Percentiles rank a stretch among this genome's conserved stretches.
These are phyloP conservation scores for Nicotiana paniculata DNA, from an alignment of 257 asterid genomes.

Conservation along the genomic window DNA sequence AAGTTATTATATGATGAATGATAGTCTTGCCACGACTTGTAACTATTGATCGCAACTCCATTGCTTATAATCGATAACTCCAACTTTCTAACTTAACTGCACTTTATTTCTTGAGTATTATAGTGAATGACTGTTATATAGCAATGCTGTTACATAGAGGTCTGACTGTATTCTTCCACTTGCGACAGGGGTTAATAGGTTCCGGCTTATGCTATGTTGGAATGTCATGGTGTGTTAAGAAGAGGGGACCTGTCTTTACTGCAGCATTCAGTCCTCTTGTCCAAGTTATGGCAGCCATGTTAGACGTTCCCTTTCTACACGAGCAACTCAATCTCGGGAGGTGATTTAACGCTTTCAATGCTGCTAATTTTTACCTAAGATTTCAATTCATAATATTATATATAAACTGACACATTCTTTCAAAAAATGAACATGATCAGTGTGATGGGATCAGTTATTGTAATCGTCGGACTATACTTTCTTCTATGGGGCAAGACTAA, in stretches of 20 bases:
- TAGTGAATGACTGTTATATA: too few species aligned
- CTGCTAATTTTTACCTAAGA: neutral
- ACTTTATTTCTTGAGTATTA: too few species aligned
- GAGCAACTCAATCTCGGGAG: slow-evolving; percentile 75
- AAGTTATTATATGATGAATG: too few species aligned
- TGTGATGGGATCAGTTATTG: slow-evolving; percentile 49
- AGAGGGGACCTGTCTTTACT: slow-evolving; percentile 65
- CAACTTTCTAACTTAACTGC: too few species aligned
- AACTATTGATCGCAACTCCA: too few species aligned
- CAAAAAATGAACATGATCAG: slow-evolving; percentile 22
- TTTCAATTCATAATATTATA: neutral
- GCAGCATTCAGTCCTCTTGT: slow-evolving; percentile 75
- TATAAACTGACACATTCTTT: neutral
- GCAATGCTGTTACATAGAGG: too few species aligned
- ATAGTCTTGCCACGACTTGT: too few species aligned
- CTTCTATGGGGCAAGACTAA: slow-evolving; percentile 72
- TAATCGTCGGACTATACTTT: slow-evolving; percentile 53
- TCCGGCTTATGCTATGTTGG: slow-evolving; percentile 78
- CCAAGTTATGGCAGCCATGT: slow-evolving; percentile 53
- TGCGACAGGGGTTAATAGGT: slow-evolving; percentile 64
- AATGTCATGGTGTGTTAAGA: slow-evolving; percentile 85
- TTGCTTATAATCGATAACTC: too few species aligned
- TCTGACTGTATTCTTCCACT: neutral
- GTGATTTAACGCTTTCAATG: slow-evolving; percentile 14
- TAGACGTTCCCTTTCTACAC: slow-evolving; percentile 58